A percentile compares a stretch with the other conserved stretches of the same genome.
Conservation (phyloP, 2,329 filamentous ascomycete species). For the Xylaria sp. region DNA sequence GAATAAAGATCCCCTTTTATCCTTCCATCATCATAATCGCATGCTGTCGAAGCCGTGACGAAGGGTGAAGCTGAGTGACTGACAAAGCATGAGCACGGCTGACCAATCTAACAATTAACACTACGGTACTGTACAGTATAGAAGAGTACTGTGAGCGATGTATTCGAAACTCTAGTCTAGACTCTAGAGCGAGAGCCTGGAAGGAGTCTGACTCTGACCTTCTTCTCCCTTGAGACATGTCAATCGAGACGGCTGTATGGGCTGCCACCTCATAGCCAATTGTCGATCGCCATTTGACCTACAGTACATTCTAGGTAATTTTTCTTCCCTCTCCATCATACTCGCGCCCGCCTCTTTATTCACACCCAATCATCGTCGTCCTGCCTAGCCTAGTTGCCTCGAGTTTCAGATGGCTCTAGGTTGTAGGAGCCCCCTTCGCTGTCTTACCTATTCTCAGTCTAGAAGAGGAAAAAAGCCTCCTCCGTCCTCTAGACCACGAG, state of each 20-base stretch:
- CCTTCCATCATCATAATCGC: neutral
- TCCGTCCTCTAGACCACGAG: neutral
- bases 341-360: slow-evolving; percentile 10
- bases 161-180: neutral
- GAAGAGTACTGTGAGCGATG: neutral
- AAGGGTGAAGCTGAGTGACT: neutral
- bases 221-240: neutral
- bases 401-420: slow-evolving; percentile 4
- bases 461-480: neutral
- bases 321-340: neutral
- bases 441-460: slow-evolving; percentile 1
- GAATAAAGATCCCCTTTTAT: neutral
- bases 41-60: neutral
- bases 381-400: neutral
- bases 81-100: slow-evolving; percentile 1
- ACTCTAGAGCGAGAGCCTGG: too few relatives aligned
- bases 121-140: neutral
- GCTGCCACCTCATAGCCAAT: neutral
- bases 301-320: neutral
- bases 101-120: neutral
- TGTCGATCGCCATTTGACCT: neutral
- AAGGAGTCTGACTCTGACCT: neutral
- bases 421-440: slow-evolving; percentile 1
- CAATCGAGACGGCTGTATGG: neutral
- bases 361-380: slow-evolving; percentile 13